Evolutionary conservation across 345 rosid genomes (phyloP).

Genomic region (Bruguiera sexangula): DNA sequence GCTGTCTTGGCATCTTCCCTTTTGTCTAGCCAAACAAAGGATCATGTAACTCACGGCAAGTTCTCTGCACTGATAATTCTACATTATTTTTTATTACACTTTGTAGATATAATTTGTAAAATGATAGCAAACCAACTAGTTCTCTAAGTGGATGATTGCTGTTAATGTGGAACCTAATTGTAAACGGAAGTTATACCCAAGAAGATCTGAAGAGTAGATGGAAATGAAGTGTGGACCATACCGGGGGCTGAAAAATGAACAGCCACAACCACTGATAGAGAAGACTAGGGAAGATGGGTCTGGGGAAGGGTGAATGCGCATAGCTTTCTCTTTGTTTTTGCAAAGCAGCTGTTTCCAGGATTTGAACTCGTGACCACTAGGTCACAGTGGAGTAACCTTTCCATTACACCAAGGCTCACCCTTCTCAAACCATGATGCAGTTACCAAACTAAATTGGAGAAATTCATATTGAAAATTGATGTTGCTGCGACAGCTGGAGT

Average conservation of each 20-base stretch:
- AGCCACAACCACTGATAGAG: not conserved
- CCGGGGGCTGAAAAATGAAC: not conserved
- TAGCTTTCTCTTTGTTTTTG: no score
- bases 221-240: not conserved
- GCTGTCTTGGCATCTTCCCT: constrained; percentile 65
- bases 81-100: not conserved
- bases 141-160: not conserved
- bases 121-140: not conserved
- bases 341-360: no score
- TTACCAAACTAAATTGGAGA: no score
- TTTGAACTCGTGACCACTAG: no score
- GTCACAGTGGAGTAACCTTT: no score
- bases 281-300: not conserved
- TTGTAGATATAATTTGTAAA: not conserved
- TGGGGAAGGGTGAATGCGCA: no score
- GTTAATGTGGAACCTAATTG: not conserved
- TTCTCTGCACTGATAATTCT: not conserved
- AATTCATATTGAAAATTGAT: no score
- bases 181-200: not conserved
- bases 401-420: no score
- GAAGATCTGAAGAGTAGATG: not conserved
- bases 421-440: no score
- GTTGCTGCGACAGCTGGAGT: no score
- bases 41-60: constrained; percentile 65
- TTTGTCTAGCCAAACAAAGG: constrained; percentile 75